Conservation (phyloP, 805 yeast genomes). For the Cyberlindnera meyerae region DNA sequence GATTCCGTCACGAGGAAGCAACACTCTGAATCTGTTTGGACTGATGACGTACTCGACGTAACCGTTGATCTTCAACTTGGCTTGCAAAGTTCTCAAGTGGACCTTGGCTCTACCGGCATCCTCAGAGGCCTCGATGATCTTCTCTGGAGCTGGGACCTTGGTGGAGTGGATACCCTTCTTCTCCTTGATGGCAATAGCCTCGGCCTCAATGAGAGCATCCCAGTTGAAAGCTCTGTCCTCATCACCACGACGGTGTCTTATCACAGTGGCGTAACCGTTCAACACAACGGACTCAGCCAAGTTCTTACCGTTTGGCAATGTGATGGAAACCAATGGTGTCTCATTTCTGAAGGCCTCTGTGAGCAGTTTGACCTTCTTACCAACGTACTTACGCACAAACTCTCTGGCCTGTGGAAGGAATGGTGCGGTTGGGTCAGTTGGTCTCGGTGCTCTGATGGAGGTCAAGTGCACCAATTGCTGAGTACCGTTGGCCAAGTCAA, state of each 20-base stretch:
- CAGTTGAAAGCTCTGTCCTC: constrained; percentile 66
- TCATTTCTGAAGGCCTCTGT: constrained; percentile 69
- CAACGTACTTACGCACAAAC: constrained; percentile 66
- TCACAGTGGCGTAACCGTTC: constrained; percentile 71
- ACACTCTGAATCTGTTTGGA: constrained; percentile 62
- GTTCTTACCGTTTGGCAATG: constrained; percentile 48
- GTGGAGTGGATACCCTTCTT: constrained; percentile 60
- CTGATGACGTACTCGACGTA: constrained; percentile 68
- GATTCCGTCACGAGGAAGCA: constrained; percentile 66
- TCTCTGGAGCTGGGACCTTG: constrained; percentile 50
- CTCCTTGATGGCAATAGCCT: constrained; percentile 49
- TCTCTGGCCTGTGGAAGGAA: constrained; percentile 67
- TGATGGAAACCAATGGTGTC: constrained; percentile 59
- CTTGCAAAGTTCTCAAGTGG: constrained; percentile 62
- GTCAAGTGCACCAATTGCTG: constrained; percentile 64
- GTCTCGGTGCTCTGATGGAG: constrained; percentile 71
- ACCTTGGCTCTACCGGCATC: constrained; percentile 66
- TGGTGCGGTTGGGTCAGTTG: constrained; percentile 51
- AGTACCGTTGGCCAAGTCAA: constrained; percentile 45
- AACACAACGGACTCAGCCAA: constrained; percentile 56
- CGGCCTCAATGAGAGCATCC: constrained; percentile 72
- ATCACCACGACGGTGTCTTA: constrained; percentile 71
- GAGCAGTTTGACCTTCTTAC: constrained; percentile 57
- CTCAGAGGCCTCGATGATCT: constrained; percentile 78
- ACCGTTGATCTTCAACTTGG: constrained; percentile 60